Base-by-base conservation (phyloP, 2,329 filamentous ascomycete genomes). In the Trichoderma asperellum region DNA sequence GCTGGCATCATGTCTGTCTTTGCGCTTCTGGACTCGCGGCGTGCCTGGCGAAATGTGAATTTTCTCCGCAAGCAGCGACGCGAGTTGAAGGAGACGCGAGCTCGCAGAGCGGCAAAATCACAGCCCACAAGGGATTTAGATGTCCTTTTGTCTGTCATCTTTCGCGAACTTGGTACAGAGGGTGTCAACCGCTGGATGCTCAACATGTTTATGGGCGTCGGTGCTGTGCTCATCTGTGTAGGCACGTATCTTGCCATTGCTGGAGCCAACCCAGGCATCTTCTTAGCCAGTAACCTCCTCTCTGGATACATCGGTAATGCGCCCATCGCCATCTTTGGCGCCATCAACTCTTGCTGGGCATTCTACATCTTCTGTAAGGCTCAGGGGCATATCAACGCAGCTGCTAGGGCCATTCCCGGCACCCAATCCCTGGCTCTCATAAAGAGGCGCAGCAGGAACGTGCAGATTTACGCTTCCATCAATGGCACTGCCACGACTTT, bases 301-400 rank as follows among this genome's bases (percentile, higher is more conserved):
- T 87, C 86, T 0, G 86, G 86, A 1, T 87, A 87, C 70, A 78
- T 88, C 21, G 86, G 86, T 2, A 88, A 88, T 69, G 77, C 81
- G 0, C 81, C 84, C 1, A 81, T 84, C 2, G 84, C 84, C 0
- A 29, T 83, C 0, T 88, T 83, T 58, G 86, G 84, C 2, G 63
- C 87, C 0, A 66, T 82, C 53, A 88, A 86, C 73, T 79, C 81
- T 0, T 62, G 76, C 5, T 88, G 85, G 86, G 84, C 83, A 0
- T 72, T 71, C 0, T 83, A 80, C 70, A 75, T 87, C 1, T 81
- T 80, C 35, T 59, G 64, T 1, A 80, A 82, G 16, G 83, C 83
- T 37, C 76, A 77, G 14, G 71, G 73, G 0, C 84, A 86, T 29
- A 73, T 77, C 10, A 21, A 29, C 0, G 78, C 77, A 0, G 77